These are phyloP conservation scores for Coemansia sp. DNA, from an alignment of 192 early-diverging fungal species.

Conservation along the genomic window DNA sequence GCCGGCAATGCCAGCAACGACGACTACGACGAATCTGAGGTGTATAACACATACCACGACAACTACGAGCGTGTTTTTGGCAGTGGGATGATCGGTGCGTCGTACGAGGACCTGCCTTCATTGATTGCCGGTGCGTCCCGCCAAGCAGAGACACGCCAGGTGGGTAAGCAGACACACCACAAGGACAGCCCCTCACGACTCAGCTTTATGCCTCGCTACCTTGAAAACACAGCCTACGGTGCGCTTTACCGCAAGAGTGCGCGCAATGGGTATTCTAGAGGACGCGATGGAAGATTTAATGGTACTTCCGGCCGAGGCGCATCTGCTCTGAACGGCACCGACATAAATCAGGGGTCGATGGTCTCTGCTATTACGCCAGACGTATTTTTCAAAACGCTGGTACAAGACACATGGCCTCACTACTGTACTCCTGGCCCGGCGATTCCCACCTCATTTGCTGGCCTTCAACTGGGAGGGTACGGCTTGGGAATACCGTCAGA, in stretches of 20 bases:
- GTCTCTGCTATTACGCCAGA: constrained; percentile 32
- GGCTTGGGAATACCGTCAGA: constrained; percentile 20
- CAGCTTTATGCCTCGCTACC: constrained; percentile 42
- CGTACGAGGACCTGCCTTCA: constrained; percentile 31
- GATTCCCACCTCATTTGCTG: constrained; percentile 25
- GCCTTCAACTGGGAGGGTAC: constrained; percentile 32
- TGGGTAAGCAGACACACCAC: constrained; percentile 4
- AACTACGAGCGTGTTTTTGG: constrained; percentile 7
- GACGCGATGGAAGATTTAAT: neutral
- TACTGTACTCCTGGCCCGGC: constrained; percentile 48
- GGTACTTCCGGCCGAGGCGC: neutral
- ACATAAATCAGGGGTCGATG: neutral
- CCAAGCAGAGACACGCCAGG: constrained; percentile 1
- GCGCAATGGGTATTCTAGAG: neutral
- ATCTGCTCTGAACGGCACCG: neutral
- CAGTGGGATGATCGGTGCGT: neutral
- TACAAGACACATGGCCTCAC: constrained; percentile 53
- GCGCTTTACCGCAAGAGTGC: constrained; percentile 13
- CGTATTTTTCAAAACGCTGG: constrained; percentile 47
- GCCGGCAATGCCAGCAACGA: constrained; percentile 9
- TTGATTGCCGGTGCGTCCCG: constrained; percentile 1
- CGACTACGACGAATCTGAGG: constrained; percentile 12
- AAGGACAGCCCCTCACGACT: constrained; percentile 4
- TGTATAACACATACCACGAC: constrained; percentile 8
- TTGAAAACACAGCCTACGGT: constrained; percentile 45